phyloP scores from a whole-genome alignment of 805 yeast species.

The Naumovozyma dairenensis region DNA sequence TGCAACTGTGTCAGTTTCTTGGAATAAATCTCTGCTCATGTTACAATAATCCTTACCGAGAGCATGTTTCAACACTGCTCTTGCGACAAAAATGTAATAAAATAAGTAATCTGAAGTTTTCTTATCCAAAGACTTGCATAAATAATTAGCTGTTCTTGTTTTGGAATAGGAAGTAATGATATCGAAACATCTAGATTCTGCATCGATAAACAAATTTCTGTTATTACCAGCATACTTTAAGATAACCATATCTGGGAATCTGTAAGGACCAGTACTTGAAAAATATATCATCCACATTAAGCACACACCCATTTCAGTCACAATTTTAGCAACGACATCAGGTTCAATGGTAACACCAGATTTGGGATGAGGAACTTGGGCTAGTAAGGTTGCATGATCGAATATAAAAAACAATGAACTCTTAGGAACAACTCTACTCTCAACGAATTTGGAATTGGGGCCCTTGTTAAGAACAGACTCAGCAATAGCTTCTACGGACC shows the following conservation, averaged over 20 bases:
- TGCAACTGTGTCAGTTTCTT: too few species aligned
- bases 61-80: neutral
- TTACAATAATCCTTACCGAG: conserved; percentile 8
- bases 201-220: conserved; percentile 2
- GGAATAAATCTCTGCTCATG: too few species aligned
- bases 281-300: conserved; percentile 6
- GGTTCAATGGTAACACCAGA: too few species aligned
- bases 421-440: too few species aligned
- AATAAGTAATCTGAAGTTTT: neutral
- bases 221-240: conserved; percentile 4
- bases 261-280: conserved; percentile 1
- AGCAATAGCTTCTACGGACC: too few species aligned
- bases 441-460: too few species aligned
- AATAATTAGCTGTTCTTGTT: neutral
- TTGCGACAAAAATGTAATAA: neutral
- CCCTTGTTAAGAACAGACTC: too few species aligned
- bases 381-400: neutral
- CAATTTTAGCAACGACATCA: too few species aligned
- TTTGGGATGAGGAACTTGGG: too few species aligned
- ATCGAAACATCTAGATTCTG: neutral
- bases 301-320: conserved; percentile 1
- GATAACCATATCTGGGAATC: conserved; percentile 2
- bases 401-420: too few species aligned
- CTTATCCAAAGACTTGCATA: neutral
- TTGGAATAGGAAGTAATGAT: neutral